Base-by-base conservation (phyloP, 371 early-diverging fungal species). In the Mortierella sp. region DNA sequence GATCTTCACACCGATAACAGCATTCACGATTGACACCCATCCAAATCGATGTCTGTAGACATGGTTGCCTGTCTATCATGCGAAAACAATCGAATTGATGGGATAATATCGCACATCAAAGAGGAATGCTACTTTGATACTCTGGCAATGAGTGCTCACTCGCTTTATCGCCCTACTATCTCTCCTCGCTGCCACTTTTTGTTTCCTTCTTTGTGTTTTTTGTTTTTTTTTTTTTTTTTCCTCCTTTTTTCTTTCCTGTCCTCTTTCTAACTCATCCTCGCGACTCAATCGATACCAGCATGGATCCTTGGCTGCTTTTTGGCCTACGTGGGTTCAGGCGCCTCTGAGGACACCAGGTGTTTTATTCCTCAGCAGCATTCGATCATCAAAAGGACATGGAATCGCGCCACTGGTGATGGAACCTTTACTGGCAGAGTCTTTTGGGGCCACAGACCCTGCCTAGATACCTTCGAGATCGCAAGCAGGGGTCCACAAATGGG, bases 101-200 rank as follows among this genome's bases (percentile, higher is more conserved):
- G n/a, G n/a, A n/a, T n/a, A n/a, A n/a, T 39, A n/a, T 6, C 39
- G 26, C n/a, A 48, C 66, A 43, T 39, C 16, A 61, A 44, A 61
- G 34, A 34, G 40, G 41, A 66, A 39, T 34, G 24, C 26, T 76
- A 40, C 80, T 22, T 48, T 68, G 24, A 37, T 24, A 26, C 34
- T 16, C 37, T 48, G 76, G 66, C 71, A 65, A 52, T 66, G 48
- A 70, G n/a, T 76, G 65, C 76, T 76, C 76, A 76, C 66, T 70
- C 71, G 52, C 55, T 70, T 41, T 70, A 76, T 70, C 69, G 65
- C 45, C 70, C 26, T 50, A 61, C 44, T 37, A 67, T 26, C 40
- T 79, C 64, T 44, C 24, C 43, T 69, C 34, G 22, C 66, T 50
- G 55, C 68, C 45, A 31, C 66, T 48, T 53, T 71, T 22, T 44